phyloP scores from a whole-genome alignment of 2,329 filamentous ascomycete species.

The Monosporascus sp. region DNA sequence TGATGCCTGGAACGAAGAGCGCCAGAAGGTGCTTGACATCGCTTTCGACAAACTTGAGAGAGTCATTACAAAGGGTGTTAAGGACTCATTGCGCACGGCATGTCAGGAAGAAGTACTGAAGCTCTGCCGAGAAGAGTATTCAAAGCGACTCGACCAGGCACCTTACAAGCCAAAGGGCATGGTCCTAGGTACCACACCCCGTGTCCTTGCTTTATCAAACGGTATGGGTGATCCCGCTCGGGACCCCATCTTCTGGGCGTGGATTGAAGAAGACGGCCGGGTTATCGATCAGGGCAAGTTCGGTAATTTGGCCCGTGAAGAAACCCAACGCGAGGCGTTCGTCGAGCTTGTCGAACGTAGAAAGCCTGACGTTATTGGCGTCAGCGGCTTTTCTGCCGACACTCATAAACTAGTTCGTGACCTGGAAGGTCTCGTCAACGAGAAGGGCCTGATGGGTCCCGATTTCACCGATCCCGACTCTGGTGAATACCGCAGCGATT shows the following conservation, averaged over 20 bases:
- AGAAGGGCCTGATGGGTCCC: slow-evolving; percentile 70
- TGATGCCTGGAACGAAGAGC: slow-evolving; percentile 88
- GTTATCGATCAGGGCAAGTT: slow-evolving; percentile 88
- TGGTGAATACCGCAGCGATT: slow-evolving; percentile 69
- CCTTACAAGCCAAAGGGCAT: slow-evolving; percentile 94
- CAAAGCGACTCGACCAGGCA: slow-evolving; percentile 86
- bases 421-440: slow-evolving; percentile 70
- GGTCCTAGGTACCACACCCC: slow-evolving; percentile 79
- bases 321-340: slow-evolving; percentile 62
- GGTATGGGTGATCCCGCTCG: slow-evolving; percentile 68
- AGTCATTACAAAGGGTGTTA: slow-evolving; percentile 84
- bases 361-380: slow-evolving; percentile 82
- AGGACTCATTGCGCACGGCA: slow-evolving; percentile 87
- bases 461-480: slow-evolving; percentile 79
- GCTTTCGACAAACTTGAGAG: slow-evolving; percentile 78
- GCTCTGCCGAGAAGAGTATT: slow-evolving; percentile 82
- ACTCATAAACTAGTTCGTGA: slow-evolving; percentile 79
- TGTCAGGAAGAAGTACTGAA: slow-evolving; percentile 92
- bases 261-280: slow-evolving; percentile 86
- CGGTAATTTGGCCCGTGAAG: slow-evolving; percentile 68
- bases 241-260: slow-evolving; percentile 85
- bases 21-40: slow-evolving; percentile 75
- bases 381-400: slow-evolving; percentile 85
- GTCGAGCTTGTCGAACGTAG: slow-evolving; percentile 73
- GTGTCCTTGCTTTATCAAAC: slow-evolving; percentile 82